phyloP scores from a whole-genome alignment of 208 protist species.

The Strigomonas culicis region DNA sequence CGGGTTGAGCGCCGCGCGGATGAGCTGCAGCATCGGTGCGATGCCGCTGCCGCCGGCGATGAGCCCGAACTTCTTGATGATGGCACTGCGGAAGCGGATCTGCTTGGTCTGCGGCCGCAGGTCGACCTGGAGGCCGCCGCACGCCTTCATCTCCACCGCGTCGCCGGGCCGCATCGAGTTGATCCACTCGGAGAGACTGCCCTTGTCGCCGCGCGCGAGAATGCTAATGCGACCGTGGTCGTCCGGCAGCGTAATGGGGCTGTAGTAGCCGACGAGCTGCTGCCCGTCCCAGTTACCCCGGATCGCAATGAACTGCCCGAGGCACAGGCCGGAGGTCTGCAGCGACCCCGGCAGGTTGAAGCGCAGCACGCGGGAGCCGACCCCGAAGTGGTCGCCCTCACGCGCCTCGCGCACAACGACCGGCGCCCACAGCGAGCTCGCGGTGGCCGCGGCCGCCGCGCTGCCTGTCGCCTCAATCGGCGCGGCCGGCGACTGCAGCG shows the following conservation, averaged over 20 bases:
- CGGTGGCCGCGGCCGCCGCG: too few relatives aligned
- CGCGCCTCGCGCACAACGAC: conserved; percentile 47
- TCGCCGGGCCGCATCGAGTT: conserved; percentile 57
- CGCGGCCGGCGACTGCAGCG: too few relatives aligned
- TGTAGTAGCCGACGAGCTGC: conserved; percentile 62
- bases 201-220: conserved; percentile 51
- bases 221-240: conserved; percentile 63
- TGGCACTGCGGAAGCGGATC: conserved; percentile 54
- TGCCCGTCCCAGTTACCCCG: conserved; percentile 44
- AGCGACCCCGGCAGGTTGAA: conserved; percentile 73
- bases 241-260: conserved; percentile 71
- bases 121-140: conserved; percentile 50
- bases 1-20: conserved; percentile 74
- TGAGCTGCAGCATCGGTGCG: conserved; percentile 92
- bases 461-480: too few relatives aligned
- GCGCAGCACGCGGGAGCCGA: conserved; percentile 51
- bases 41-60: conserved; percentile 86
- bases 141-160: conserved; percentile 75
- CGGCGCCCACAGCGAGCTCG: conserved; percentile 23
- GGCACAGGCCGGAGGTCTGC: conserved; percentile 59
- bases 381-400: conserved; percentile 32
- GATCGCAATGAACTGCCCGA: conserved; percentile 74
- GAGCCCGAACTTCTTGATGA: conserved; percentile 48
- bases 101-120: conserved; percentile 34
- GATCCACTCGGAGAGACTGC: conserved; percentile 52